Conservation (phyloP, 345 rosid species). For the Syzygium aromaticum region DNA sequence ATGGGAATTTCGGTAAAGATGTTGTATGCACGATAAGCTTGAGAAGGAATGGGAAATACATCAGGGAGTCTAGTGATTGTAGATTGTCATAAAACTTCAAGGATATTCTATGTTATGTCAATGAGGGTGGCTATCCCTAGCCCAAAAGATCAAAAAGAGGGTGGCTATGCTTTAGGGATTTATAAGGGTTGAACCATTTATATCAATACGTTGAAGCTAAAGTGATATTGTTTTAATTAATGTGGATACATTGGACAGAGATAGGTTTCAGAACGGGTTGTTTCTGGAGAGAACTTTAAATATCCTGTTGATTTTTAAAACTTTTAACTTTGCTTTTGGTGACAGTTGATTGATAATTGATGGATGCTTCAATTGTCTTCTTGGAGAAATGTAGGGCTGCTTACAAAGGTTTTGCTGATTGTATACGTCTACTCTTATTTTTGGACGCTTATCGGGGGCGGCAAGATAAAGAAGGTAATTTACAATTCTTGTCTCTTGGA, state of each 20-base stretch:
- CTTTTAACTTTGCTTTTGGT: slow-evolving; percentile 2
- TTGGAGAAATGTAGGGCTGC: slow-evolving; percentile 87
- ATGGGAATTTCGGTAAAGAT: background rate
- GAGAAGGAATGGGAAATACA: background rate
- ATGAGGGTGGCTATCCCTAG: background rate
- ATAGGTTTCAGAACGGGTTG: background rate
- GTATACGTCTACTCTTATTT: slow-evolving; percentile 85
- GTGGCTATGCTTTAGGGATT: background rate
- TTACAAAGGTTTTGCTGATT: slow-evolving; percentile 97
- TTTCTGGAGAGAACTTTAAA: background rate
- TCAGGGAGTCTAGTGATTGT: background rate
- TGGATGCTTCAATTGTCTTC: slow-evolving; percentile 4
- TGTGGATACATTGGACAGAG: background rate
- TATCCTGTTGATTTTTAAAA: background rate
- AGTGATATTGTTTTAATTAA: background rate
- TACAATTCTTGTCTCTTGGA: background rate
- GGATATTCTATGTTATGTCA: background rate
- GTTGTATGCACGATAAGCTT: background rate
- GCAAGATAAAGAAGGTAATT: slow-evolving; percentile 93
- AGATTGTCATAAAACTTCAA: background rate
- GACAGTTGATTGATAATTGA: background rate
- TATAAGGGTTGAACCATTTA: background rate
- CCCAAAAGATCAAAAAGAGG: background rate
- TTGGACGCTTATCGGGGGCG: slow-evolving; percentile 89
- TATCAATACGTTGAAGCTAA: background rate